phyloP scores from a whole-genome alignment of 495 filamentous ascomycete genomes.

The Trichoderma orchidacearum region DNA sequence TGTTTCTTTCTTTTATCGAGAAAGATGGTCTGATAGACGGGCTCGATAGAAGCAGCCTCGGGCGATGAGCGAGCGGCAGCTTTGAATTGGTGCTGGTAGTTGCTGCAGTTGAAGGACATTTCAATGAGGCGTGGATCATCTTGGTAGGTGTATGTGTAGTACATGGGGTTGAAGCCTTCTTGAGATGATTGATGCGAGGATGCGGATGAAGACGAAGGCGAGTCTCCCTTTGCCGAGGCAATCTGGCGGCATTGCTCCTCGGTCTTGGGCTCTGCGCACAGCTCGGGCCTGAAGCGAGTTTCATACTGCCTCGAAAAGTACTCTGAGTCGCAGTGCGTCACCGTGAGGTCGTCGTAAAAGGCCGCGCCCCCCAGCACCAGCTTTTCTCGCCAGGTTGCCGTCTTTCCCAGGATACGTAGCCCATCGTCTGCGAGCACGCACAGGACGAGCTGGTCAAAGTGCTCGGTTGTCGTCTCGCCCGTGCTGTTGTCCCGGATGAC shows the following conservation, averaged over 20 bases:
- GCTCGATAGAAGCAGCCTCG: slow-evolving; percentile 27
- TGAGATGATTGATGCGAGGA: slow-evolving; percentile 1
- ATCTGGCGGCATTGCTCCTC: slow-evolving; percentile 34
- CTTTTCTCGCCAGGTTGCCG: slow-evolving; percentile 49
- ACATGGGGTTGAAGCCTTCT: slow-evolving; percentile 61
- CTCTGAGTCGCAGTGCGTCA: slow-evolving; percentile 62
- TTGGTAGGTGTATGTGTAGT: slow-evolving; percentile 59
- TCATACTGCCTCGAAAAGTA: slow-evolving; percentile 74
- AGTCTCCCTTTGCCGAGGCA: slow-evolving; percentile 32
- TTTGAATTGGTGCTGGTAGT: slow-evolving; percentile 76
- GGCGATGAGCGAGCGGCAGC: slow-evolving; percentile 1
- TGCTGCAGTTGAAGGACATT: slow-evolving; percentile 77
- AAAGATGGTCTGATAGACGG: slow-evolving; percentile 78
- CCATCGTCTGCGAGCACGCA: slow-evolving; percentile 68
- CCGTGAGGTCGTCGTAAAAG: slow-evolving; percentile 72
- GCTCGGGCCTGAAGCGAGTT: slow-evolving; percentile 40
- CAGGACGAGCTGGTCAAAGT: slow-evolving; percentile 60
- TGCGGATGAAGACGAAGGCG: background rate
- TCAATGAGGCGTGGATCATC: slow-evolving; percentile 57
- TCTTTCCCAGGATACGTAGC: slow-evolving; percentile 46
- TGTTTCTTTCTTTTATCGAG: slow-evolving; percentile 48
- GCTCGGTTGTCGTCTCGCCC: slow-evolving; percentile 16
- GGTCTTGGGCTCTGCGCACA: slow-evolving; percentile 35
- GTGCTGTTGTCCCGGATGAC: slow-evolving; percentile 11
- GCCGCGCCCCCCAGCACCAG: slow-evolving; percentile 59